Base-by-base conservation (phyloP, 306 rosid species). In the Lotus japonicus region DNA sequence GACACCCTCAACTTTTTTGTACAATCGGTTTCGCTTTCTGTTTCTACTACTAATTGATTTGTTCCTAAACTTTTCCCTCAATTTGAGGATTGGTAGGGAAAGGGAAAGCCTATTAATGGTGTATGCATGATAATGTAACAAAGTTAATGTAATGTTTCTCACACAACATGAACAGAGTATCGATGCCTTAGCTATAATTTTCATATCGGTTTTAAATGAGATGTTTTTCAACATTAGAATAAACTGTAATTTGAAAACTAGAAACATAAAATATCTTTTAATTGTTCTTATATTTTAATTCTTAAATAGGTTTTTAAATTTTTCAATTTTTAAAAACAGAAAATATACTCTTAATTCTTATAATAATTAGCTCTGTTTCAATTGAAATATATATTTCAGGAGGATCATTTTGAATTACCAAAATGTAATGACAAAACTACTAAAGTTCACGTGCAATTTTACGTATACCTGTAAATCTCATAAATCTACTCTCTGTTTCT, bases 41-140 rank as follows among this genome's bases (percentile, higher is more conserved):
- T 71, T 78, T 78, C 58, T 67, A 11, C 42, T 39, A 70, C 58
- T 65, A 39, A 48, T 43, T 66, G 43, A 48, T 74, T 60, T 74
- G 79, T 71, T 74, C 28, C 0, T 50, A 21, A 70, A 13, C 55
- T 58, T 74, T 72, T 66, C 70, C 85, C 88, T 81, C 82, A 76
- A 77, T 67, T 76, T 84, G 73, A 79, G 86, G 86, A 17, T 61
- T 66, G 73, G 72, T 73, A 11, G 77, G 75, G 75, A 73, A 77
- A 63, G 58, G 73, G 50, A 66, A 58, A 44, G 43, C 39, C 18
- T 44, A 66, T 76, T 86, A 68, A 76, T 86, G 64, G 46, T 46
- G 16, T 61, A n/a, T 46, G 68, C 79, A 79, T 58, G 28, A 61
- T 51, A 63, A 58, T 75, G 73, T 59, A 74, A n/a, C n/a, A n/a